These are phyloP conservation scores for Phytophthora aleatoria DNA, from an alignment of 352 stramenopile species.

Conservation along the genomic window DNA sequence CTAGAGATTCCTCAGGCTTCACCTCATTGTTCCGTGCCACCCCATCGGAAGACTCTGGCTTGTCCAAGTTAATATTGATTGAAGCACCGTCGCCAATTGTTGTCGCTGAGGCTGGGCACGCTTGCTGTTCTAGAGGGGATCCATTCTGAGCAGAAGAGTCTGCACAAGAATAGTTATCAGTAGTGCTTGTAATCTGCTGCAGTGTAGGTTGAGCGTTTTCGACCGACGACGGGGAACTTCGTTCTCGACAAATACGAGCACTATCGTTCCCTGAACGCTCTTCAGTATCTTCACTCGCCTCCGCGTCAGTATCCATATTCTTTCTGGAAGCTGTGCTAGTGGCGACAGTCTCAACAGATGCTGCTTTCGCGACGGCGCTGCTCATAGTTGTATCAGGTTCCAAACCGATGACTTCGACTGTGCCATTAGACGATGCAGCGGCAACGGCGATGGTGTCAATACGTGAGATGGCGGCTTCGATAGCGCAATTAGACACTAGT, in stretches of 20 bases:
- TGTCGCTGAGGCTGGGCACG: background rate
- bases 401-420: background rate
- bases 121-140: background rate
- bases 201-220: background rate
- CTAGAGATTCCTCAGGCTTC: background rate
- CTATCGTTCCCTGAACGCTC: background rate
- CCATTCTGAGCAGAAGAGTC: background rate
- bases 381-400: background rate
- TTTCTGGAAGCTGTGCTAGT: background rate
- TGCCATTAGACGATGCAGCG: constrained; percentile 1
- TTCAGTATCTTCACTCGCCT: background rate
- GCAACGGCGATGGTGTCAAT: background rate
- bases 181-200: background rate
- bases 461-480: background rate
- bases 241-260: background rate
- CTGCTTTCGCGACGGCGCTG: background rate
- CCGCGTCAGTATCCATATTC: background rate
- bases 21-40: background rate
- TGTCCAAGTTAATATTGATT: background rate
- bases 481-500: constrained; percentile 1
- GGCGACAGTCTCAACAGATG: background rate
- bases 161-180: background rate
- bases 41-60: background rate
- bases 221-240: background rate
- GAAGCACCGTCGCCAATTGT: background rate